Conservation (phyloP, 2,329 filamentous ascomycete genomes). For the Aureobasidium lini region DNA sequence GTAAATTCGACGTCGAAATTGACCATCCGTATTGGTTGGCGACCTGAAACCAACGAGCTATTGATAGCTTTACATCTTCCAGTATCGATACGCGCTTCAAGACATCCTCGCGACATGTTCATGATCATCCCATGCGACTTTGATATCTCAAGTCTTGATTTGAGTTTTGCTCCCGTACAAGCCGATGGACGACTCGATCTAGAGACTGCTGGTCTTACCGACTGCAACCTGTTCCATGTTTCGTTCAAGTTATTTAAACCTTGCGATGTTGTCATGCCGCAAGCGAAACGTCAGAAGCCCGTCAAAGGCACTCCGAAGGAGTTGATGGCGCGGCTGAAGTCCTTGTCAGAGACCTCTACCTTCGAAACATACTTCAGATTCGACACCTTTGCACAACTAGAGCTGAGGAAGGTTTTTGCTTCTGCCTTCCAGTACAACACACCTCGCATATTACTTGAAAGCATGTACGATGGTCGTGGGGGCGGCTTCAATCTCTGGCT, state of each 20-base stretch:
- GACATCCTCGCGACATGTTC: neutral
- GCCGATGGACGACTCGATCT: neutral
- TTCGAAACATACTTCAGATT: slow-evolving; percentile 2
- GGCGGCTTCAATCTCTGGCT: neutral
- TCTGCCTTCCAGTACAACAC: neutral
- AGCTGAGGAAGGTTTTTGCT: neutral
- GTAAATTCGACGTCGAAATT: neutral
- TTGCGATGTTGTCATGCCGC: neutral
- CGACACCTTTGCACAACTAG: neutral
- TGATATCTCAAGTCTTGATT: neutral
- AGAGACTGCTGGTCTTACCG: neutral
- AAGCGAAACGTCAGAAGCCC: neutral
- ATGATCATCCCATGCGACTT: neutral
- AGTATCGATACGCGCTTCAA: neutral
- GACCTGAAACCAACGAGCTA: neutral
- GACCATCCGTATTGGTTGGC: neutral
- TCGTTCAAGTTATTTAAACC: neutral
- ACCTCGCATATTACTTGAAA: neutral
- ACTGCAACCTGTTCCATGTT: neutral
- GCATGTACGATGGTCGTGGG: slow-evolving; percentile 7
- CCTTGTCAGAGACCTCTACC: neutral
- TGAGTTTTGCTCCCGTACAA: neutral
- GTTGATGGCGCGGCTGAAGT: neutral
- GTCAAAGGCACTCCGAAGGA: neutral
- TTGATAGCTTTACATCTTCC: slow-evolving; percentile 8